Base-by-base conservation (phyloP, 2,329 filamentous ascomycete species). In the Fusarium vanettenii region DNA sequence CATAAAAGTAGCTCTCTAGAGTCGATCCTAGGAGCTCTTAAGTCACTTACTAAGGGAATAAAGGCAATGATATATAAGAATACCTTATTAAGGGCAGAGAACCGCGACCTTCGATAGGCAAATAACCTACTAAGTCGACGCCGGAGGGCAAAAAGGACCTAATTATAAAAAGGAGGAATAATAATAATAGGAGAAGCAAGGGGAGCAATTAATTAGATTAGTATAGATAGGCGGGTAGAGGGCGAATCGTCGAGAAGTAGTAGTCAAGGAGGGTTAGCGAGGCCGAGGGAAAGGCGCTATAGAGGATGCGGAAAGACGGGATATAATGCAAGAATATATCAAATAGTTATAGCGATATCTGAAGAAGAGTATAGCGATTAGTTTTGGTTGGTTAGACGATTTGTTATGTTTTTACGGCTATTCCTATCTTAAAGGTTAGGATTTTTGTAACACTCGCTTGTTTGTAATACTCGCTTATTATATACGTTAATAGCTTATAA, bases 251-350 rank as follows among this genome's bases (percentile, higher is more conserved):
- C 37, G 6, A 39, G 2, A n/a, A 25, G 43, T 25, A 13, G 16
- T 48, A 13, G 3, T 48, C 6, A 5, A 48, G 43, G 20, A 25
- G 9, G 43, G 43, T 48, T 2, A 13, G 20, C 3, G 35, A 1
- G 52, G 50, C 27, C 9, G 22, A 20, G 20, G 4, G 50, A 22
- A 29, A 16, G 50, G 27, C 52, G n/a, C 5, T 67, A 31, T 64
- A 33, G 66, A 35, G 20, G 22, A 33, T 67, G 33, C 41, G n/a
- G 39, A 5, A 64, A 64, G 52, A 16, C 39, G 7, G 39, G 66
- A 4, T 31, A 67, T 67, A 63, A 62, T 55, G 35, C 18, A 64
- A 68, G 66, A 14, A 68, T 64, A 41, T 68, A 41, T 68, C 22
- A 68, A n/a, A 13, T 63, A 52, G 59, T 62, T 37, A n/a, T 56